Base-by-base conservation (phyloP, 805 yeast species). In the Schwanniomyces occidentalis region DNA sequence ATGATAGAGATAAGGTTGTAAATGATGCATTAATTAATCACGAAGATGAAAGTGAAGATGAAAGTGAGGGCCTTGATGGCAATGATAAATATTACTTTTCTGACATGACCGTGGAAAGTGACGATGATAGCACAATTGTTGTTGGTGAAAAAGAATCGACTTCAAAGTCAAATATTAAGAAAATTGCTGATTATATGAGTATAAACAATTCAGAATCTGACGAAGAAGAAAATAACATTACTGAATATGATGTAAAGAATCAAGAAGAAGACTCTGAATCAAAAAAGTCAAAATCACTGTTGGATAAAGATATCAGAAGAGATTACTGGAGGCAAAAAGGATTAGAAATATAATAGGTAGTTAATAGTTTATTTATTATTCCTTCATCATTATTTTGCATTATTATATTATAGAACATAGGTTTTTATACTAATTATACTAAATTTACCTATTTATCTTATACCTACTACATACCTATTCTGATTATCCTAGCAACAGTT, bases 1-100 rank as follows among this genome's bases (percentile, higher is more conserved):
- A 85, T 58, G 91, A 85, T 39, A 71, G 95, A 56, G 63, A 61
- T 25, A 60, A 73, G 40, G 85, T 83, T 3, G 55, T 63, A 4
- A 85, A 85, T 55, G 75, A 76, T 39, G 90, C 91, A 2, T 58
- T 51, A 38, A 56, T 66, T 6, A 45, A 48, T 21, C 65, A 63
- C 28, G 52, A 51, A 8, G 45, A 37, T 16, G 54, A 48, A 3
- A 57, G 51, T 2, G 51, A 51, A 21, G 53, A 52, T 19, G 65
- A 61, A 27, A 52, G 59, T 26, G 73, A 65, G 15, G 64, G 65
- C 2, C 56, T 59, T 0, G 51, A 54, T 4, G 64, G 65, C 3
- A 59, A 63, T 35, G 70, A 69, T 37, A 65, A 65, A 34, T 64
- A 64, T 34, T 70, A 65, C 39, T 66, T 57, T 37, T 65, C 76